Evolutionary conservation across 148 eudicot genomes (phyloP).

Genomic region (Persicaria maculosa): DNA sequence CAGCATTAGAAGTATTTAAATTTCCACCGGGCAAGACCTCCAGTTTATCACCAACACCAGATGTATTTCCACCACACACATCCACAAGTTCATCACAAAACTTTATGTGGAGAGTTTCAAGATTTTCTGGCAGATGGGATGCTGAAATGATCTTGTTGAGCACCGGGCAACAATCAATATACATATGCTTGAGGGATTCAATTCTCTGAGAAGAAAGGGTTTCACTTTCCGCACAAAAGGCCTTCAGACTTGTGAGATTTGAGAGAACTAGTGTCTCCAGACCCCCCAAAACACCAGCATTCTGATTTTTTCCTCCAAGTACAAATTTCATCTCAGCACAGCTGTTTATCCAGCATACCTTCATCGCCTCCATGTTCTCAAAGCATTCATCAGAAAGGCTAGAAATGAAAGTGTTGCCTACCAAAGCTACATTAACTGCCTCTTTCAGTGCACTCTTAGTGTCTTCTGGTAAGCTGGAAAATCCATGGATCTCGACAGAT

Average conservation of each 20-base stretch:
- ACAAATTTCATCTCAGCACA: not conserved
- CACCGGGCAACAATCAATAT: constrained; percentile 8
- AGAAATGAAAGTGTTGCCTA: not conserved
- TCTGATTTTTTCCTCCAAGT: not conserved
- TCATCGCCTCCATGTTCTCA: not conserved
- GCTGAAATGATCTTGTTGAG: not conserved
- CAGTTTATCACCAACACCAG: no score
- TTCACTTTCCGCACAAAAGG: not conserved
- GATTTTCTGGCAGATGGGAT: not conserved
- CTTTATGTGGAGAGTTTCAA: constrained; percentile 11
- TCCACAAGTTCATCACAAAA: constrained; percentile 6
- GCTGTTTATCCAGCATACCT: constrained; percentile 7
- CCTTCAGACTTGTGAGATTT: not conserved
- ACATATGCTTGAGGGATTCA: constrained; percentile 7
- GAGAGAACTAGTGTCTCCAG: constrained; percentile 7
- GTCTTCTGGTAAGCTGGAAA: not conserved
- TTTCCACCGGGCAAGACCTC: no score
- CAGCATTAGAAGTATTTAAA: no score
- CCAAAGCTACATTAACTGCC: constrained; percentile 14
- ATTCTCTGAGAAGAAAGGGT: not conserved
- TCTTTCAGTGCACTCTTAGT: not conserved
- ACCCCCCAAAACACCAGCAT: not conserved
- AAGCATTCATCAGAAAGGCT: constrained; percentile 8
- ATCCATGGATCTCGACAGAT: constrained; percentile 14
- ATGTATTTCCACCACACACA: not conserved